Conservation (phyloP, 2,329 filamentous ascomycete genomes). For the Orbilia quercus region DNA sequence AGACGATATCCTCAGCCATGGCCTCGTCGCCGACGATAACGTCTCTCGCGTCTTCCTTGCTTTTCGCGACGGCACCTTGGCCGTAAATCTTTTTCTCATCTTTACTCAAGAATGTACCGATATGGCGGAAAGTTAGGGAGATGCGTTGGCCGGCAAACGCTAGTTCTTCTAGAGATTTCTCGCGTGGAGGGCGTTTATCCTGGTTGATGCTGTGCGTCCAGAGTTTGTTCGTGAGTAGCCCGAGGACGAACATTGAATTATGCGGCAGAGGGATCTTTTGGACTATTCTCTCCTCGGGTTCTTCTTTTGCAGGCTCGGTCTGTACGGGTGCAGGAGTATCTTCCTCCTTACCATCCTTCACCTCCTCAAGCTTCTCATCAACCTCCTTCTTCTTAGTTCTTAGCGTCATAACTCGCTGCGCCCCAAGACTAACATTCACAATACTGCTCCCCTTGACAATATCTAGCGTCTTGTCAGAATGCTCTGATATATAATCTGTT, state of each 20-base stretch:
- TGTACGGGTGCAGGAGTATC: background rate
- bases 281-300: conserved; percentile 66
- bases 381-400: conserved; percentile 77
- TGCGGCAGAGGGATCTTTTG: conserved; percentile 82
- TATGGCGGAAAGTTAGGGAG: conserved; percentile 88
- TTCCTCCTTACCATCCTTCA: background rate
- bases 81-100: conserved; percentile 77
- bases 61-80: conserved; percentile 82
- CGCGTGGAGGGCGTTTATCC: conserved; percentile 77
- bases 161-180: conserved; percentile 77
- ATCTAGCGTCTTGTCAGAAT: conserved; percentile 96
- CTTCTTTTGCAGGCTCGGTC: conserved; percentile 36
- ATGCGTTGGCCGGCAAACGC: conserved; percentile 82
- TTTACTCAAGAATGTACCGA: conserved; percentile 82
- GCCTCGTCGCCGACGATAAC: conserved; percentile 77
- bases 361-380: conserved; percentile 58
- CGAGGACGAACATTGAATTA: conserved; percentile 87
- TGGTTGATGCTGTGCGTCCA: conserved; percentile 94
- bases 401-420: conserved; percentile 87
- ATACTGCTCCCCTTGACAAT: conserved; percentile 84
- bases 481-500: conserved; percentile 91
- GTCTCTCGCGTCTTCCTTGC: conserved; percentile 69
- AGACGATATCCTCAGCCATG: conserved; percentile 76
- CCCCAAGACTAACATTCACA: conserved; percentile 92
- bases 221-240: conserved; percentile 80